A percentile compares a stretch with the other conserved stretches of the same genome.
Evolutionary conservation across 2,329 filamentous ascomycete genomes (phyloP).

Genomic region (Aspergillus brasiliensis): DNA sequence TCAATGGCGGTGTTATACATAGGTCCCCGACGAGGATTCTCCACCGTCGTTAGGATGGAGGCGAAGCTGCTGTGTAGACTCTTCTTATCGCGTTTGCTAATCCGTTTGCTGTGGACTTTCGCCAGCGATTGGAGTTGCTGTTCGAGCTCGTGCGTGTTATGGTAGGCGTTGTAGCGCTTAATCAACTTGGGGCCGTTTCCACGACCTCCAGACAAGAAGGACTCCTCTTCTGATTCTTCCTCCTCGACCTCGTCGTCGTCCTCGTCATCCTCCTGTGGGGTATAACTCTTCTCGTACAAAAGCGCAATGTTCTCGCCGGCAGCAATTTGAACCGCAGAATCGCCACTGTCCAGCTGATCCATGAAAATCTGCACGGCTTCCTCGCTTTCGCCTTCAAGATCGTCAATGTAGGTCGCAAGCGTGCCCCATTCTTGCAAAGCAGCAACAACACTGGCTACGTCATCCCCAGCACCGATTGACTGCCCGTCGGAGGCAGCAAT

Average conservation of each 20-base stretch:
- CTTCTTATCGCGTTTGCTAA: conserved; percentile 69
- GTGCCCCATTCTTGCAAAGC: conserved; percentile 79
- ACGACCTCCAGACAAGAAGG: conserved; percentile 11
- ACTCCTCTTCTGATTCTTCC: conserved; percentile 47
- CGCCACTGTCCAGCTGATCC: conserved; percentile 78
- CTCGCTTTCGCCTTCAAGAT: conserved; percentile 71
- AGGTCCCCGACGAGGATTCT: conserved; percentile 67
- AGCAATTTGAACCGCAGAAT: conserved; percentile 72
- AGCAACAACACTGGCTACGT: conserved; percentile 69
- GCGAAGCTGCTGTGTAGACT: conserved; percentile 66
- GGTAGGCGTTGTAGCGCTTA: conserved; percentile 69
- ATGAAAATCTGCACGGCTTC: conserved; percentile 77
- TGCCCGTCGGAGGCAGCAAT: conserved; percentile 79
- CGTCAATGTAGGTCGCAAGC: conserved; percentile 74
- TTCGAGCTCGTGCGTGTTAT: conserved; percentile 63
- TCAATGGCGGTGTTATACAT: conserved; percentile 67
- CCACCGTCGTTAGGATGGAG: conserved; percentile 66
- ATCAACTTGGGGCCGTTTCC: conserved; percentile 49
- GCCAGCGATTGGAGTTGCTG: conserved; percentile 62
- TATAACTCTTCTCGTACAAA: conserved; percentile 74
- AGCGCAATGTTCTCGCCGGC: conserved; percentile 80
- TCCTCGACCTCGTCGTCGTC: conserved; percentile 52
- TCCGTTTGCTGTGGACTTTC: conserved; percentile 60
- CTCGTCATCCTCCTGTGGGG: conserved; percentile 60
- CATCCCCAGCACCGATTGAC: conserved; percentile 70